Percentiles rank a stretch among this genome's conserved stretches.
Evolutionary conservation across 345 rosid genomes (phyloP).

Genomic region (Eucalyptus polyanthemos): DNA sequence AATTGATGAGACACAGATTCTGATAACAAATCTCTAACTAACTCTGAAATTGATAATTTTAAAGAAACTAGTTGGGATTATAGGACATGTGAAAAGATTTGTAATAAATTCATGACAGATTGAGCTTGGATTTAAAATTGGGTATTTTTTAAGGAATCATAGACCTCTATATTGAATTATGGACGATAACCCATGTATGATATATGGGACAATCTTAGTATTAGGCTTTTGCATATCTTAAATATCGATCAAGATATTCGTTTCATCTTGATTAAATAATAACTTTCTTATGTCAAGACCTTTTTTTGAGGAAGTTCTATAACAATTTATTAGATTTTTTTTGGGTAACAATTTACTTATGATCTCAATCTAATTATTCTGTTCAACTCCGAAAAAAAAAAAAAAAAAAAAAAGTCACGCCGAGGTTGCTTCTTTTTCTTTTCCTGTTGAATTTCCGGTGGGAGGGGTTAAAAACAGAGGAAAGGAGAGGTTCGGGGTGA

Average conservation of each 20-base stretch:
- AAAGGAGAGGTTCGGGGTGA: not conserved
- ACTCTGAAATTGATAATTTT: not conserved
- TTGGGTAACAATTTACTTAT: not conserved
- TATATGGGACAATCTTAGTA: not conserved
- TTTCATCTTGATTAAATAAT: not conserved
- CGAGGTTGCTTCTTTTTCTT: not conserved
- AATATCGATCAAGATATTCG: fast-evolving
- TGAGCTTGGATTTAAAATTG: not conserved
- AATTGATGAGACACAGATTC: not conserved
- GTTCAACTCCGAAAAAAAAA: not conserved
- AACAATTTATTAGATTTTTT: not conserved
- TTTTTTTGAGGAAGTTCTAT: not conserved
- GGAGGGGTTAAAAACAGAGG: not conserved
- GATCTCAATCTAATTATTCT: not conserved
- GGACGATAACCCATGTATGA: not conserved
- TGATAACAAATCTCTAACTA: not conserved
- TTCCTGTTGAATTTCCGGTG: not conserved
- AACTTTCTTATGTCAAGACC: not conserved
- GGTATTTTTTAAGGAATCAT: not conserved
- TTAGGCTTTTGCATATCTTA: not conserved
- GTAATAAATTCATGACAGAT: not conserved
- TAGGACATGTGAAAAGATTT: not conserved
- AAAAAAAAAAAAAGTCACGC: not conserved
- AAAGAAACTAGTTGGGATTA: not conserved
- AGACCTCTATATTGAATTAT: not conserved